Evolutionary conservation across 2,329 filamentous ascomycete genomes (phyloP), one percentile per base, ranked within the genome.

Genomic region (Calycina marina): DNA sequence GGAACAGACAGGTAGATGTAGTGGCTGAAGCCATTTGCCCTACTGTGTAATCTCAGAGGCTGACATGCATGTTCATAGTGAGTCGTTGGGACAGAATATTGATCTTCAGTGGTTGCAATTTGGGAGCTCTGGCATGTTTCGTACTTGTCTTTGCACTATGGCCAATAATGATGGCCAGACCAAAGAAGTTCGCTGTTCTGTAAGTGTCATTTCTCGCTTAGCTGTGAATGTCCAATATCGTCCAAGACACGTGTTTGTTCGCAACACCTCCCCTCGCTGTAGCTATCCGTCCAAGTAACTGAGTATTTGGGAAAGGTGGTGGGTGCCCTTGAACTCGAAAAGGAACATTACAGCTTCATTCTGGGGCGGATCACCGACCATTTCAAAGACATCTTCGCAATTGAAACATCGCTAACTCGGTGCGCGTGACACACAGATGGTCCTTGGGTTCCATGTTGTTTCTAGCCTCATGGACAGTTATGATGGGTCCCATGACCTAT

Each of bases 61-160:
- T n/a, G n/a, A n/a, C n/a, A n/a, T n/a, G n/a, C n/a, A n/a, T n/a
- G 43, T 9, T 50, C 50, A 52, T 59, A 96, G 90, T 98, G 63
- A 93, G 84, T 62, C 74, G 88, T 61, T 96, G 88, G 90, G 90
- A 98, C 61, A 81, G 88, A 36, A 63, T 96, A 53, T 67, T 98
- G 55, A 72, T 96, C 50, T 98, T 98, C 59, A 77, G 72, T 43
- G 84, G 77, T 52, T 92, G 88, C 63, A 93, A 93, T 59, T 58
- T 93, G 47, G 85, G 79, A 40, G 85, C 90, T 42, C 66, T 84
- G 43, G 83, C 81, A 45, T 88, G 92, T 64, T 96, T 98, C 64
- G 73, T 92, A 55, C 74, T 93, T 49, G 86, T 82, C 65, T 93
- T 96, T 62, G 77, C 77, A 47, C 65, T 96, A 36, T 88, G 93